Evolutionary conservation across 2,329 filamentous ascomycete genomes (phyloP), one percentile per base, ranked within the genome.

Genomic region (Diaporthe helianthi): DNA sequence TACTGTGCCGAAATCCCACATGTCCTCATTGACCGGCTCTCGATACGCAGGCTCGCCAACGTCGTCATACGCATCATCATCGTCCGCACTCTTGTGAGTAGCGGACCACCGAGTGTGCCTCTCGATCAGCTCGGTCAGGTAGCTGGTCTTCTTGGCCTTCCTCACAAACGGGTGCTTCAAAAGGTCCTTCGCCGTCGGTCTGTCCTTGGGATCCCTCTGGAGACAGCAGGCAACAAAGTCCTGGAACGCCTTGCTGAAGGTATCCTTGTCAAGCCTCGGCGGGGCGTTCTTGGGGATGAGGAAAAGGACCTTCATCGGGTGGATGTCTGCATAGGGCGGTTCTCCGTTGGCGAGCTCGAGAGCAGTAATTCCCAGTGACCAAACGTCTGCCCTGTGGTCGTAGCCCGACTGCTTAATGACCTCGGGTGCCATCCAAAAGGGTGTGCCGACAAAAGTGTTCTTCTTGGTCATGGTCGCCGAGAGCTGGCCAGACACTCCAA

Each of bases 391-490:
- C 82, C 98, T 98, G 82, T 97, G 93, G 79, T 98, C 95, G 83
- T 98, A 98, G 60, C 95, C 95, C 69, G 94, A 97, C 80, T 99
- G 95, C 82, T 97, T 97, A 80, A 99, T 99, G 67, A 98, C 95
- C 81, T 99, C 95, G 13, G 95, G 95, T 3, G 96, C 95, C 95
- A 99, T 99, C 96, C 96, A 99, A 79, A 98, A 99, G 1, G 96
- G 95, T 0, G 95, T 98, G 41, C 96, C 96, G 38, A 99, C 95
- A 79, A 98, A 99, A 0, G 95, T 98, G 78, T 98, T 98, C 83
- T 98, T 98, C 86, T 98, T 98, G 72, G 95, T 98, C 94, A 98
- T 98, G 61, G 95, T 99, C 8, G 95, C 95, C 12, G 95, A 97
- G 26, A 98, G 86, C 81, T 98, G 96, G 33, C 95, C 95, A 1